phyloP scores from a whole-genome alignment of 1,139 yeast species.

The Blastobotrys persicus region DNA sequence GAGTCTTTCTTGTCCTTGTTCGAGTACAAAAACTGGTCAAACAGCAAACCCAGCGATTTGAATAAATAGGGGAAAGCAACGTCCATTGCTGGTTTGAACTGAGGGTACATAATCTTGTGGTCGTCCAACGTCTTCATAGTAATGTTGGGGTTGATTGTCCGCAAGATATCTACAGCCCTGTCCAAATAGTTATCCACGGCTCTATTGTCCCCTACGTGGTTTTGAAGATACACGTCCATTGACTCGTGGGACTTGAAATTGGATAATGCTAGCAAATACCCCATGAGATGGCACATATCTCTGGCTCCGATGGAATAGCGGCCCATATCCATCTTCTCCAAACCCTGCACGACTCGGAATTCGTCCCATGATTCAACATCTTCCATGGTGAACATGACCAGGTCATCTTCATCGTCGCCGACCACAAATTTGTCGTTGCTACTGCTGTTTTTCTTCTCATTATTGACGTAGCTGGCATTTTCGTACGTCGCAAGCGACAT shows the following conservation, averaged over 20 bases:
- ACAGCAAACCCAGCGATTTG: conserved; percentile 27
- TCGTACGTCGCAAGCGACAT: conserved; percentile 39
- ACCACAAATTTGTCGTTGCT: not conserved
- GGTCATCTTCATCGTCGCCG: conserved; percentile 26
- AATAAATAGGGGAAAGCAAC: conserved; percentile 28
- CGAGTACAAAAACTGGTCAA: conserved; percentile 28
- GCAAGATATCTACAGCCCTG: conserved; percentile 20
- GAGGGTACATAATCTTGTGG: conserved; percentile 21
- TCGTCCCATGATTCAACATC: conserved; percentile 34
- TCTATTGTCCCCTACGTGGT: not conserved
- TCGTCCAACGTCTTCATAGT: conserved; percentile 19
- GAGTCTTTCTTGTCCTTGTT: conserved; percentile 33
- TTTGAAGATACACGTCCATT: conserved; percentile 10
- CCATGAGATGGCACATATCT: conserved; percentile 27
- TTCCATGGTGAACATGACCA: conserved; percentile 21
- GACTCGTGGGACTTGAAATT: conserved; percentile 21
- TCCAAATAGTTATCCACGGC: not conserved
- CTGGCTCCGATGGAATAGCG: conserved; percentile 31
- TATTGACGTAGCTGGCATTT: conserved; percentile 10
- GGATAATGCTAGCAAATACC: conserved; percentile 29
- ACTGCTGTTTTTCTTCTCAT: conserved; percentile 1
- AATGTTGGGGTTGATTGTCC: conserved; percentile 20
- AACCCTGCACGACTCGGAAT: conserved; percentile 29
- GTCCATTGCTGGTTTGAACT: conserved; percentile 23
- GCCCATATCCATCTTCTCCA: conserved; percentile 37